Percentiles rank a stretch among this genome's conserved stretches.
Evolutionary conservation across 805 yeast species (phyloP).

Genomic region (Candida dajiaensis): DNA sequence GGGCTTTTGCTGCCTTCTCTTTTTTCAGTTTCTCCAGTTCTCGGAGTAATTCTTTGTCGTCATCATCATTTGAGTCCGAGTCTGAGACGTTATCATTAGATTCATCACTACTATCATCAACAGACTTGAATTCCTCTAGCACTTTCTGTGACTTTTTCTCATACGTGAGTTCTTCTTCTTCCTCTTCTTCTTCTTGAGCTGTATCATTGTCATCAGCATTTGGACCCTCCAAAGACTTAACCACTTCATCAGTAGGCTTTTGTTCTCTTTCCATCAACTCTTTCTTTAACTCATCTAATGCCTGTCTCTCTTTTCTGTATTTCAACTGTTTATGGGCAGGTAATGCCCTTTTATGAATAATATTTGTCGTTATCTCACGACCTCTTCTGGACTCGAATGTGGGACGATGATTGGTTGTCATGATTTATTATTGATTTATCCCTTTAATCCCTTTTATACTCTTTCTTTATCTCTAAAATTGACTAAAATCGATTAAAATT

Average conservation of each 20-base stretch:
- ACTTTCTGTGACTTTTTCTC: conserved; percentile 12
- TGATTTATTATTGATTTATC: conserved; percentile 20
- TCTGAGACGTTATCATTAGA: conserved; percentile 25
- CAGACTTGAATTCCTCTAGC: conserved; percentile 5
- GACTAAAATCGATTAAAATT: neutral
- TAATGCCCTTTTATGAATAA: conserved; percentile 13
- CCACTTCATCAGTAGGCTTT: conserved; percentile 7
- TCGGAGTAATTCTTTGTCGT: conserved; percentile 30
- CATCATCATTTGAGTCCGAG: conserved; percentile 25
- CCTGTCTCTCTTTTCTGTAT: conserved; percentile 27
- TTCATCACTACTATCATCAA: conserved; percentile 24
- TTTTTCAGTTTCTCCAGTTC: conserved; percentile 34
- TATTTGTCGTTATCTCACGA: conserved; percentile 19
- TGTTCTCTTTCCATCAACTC: conserved; percentile 16
- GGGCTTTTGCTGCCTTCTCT: conserved; percentile 27
- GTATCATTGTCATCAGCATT: neutral
- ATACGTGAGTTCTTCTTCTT: conserved; percentile 1
- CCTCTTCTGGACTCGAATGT: conserved; percentile 63
- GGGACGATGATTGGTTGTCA: conserved; percentile 70
- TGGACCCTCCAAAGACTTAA: neutral
- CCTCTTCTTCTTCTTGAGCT: neutral
- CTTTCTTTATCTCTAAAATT: too few species aligned
- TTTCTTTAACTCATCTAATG: conserved; percentile 16
- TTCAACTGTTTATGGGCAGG: conserved; percentile 51
- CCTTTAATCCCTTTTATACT: too few species aligned